phyloP scores from a whole-genome alignment of 495 filamentous ascomycete species.

The Sphaerosporella brunnea region DNA sequence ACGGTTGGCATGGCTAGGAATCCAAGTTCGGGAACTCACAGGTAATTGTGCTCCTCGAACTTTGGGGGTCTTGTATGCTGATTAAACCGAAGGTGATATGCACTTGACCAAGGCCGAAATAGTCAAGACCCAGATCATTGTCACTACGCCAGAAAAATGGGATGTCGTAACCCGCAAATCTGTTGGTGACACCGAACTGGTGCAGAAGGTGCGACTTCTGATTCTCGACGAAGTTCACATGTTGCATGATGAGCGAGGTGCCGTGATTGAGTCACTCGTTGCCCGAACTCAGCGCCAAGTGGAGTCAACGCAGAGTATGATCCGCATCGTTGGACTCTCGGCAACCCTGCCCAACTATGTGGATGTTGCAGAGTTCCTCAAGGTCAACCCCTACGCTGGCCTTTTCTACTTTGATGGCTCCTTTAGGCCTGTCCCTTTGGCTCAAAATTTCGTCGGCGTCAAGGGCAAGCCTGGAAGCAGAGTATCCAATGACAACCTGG shows the following conservation, averaged over 20 bases:
- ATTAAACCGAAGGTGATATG: slow-evolving; percentile 51
- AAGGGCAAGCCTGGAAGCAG: slow-evolving; percentile 75
- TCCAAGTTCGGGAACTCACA: slow-evolving; percentile 78
- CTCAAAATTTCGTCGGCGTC: slow-evolving; percentile 93
- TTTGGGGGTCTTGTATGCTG: neutral
- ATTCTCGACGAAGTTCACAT: slow-evolving; percentile 99
- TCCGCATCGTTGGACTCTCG: slow-evolving; percentile 85
- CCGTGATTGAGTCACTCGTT: slow-evolving; percentile 86
- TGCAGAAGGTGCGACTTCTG: slow-evolving; percentile 87
- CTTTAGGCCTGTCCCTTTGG: slow-evolving; percentile 86
- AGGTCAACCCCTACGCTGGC: slow-evolving; percentile 81
- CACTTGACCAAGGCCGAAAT: slow-evolving; percentile 96
- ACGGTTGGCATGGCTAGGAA: slow-evolving; percentile 79
- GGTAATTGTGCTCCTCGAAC: slow-evolving; percentile 23
- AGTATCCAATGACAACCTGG: slow-evolving; percentile 69
- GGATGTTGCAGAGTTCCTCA: slow-evolving; percentile 91
- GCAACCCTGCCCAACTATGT: slow-evolving; percentile 92
- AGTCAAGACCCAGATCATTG: slow-evolving; percentile 87
- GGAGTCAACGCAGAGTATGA: slow-evolving; percentile 92
- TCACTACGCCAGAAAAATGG: slow-evolving; percentile 99
- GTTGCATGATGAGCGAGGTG: slow-evolving; percentile 94
- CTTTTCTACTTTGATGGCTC: slow-evolving; percentile 95
- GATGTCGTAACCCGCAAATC: slow-evolving; percentile 95
- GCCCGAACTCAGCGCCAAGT: slow-evolving; percentile 90
- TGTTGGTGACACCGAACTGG: slow-evolving; percentile 89